Evolutionary conservation across 2,329 filamentous ascomycete genomes (phyloP).

Genomic region (Alternaria longipes): DNA sequence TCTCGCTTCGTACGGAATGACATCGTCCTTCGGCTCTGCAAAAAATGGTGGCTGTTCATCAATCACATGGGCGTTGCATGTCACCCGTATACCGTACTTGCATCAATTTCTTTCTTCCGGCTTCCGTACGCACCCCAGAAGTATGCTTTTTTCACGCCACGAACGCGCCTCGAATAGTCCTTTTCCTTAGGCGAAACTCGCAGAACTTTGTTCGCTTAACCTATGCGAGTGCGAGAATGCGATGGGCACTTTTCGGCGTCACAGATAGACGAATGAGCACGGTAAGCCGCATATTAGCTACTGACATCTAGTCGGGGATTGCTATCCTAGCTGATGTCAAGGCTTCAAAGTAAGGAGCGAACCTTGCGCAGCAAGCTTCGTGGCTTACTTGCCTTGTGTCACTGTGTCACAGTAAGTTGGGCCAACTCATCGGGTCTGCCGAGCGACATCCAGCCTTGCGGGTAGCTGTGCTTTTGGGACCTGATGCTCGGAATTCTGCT

Average conservation of each 20-base stretch:
- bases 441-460: constrained; percentile 17
- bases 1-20: constrained; percentile 16
- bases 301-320: constrained; percentile 21
- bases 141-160: constrained; percentile 21
- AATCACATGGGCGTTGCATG: constrained; percentile 13
- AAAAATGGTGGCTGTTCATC: background rate
- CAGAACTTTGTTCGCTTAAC: background rate
- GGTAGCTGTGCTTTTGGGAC: constrained; percentile 20
- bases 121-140: constrained; percentile 15
- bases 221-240: constrained; percentile 9
- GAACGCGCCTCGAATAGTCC: constrained; percentile 1
- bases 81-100: constrained; percentile 17
- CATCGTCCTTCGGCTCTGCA: constrained; percentile 13
- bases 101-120: constrained; percentile 16
- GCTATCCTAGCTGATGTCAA: constrained; percentile 13
- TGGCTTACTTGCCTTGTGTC: constrained; percentile 29
- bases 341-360: constrained; percentile 19
- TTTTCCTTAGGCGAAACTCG: constrained; percentile 7
- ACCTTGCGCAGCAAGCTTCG: constrained; percentile 26
- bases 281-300: constrained; percentile 17
- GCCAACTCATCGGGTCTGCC: constrained; percentile 20
- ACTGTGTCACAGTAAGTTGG: constrained; percentile 19
- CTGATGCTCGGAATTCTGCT: constrained; percentile 15
- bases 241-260: constrained; percentile 13
- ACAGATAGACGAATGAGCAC: constrained; percentile 10